These are phyloP conservation scores for Trichoderma koningii DNA, from an alignment of 2,329 filamentous ascomycete genomes.

Conservation along the genomic window DNA sequence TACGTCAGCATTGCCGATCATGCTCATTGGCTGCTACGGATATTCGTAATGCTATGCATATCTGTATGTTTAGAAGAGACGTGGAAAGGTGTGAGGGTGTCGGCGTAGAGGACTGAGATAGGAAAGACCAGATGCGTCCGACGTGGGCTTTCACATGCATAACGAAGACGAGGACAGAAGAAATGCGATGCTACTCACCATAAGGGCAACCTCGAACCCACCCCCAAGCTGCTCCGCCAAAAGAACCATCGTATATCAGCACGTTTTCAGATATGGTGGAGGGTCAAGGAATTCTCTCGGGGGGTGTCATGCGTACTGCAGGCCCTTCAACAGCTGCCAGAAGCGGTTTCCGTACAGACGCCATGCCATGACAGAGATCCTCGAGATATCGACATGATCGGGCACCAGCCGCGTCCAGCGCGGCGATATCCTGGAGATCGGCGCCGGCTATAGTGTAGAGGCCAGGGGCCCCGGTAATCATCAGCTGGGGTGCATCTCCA, in stretches of 20 bases:
- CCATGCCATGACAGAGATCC: constrained; percentile 45
- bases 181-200: constrained; percentile 39
- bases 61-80: constrained; percentile 18
- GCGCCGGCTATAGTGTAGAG: constrained; percentile 37
- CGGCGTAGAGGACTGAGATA: constrained; percentile 1
- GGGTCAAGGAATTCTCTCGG: neutral
- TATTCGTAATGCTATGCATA: constrained; percentile 10
- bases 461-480: constrained; percentile 12
- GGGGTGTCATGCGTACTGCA: constrained; percentile 45
- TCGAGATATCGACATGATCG: constrained; percentile 42
- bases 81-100: neutral
- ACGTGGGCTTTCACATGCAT: constrained; percentile 16
- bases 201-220: constrained; percentile 53
- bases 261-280: constrained; percentile 3
- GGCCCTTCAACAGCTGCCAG: constrained; percentile 54
- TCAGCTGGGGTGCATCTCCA: constrained; percentile 22
- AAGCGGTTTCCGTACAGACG: constrained; percentile 47
- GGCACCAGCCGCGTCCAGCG: constrained; percentile 39
- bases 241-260: constrained; percentile 24
- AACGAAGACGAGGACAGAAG: neutral
- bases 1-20: neutral
- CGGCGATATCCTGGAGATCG: constrained; percentile 42
- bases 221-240: constrained; percentile 47
- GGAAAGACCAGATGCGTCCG: constrained; percentile 3
- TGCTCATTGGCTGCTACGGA: neutral